A percentile compares a stretch with the other conserved stretches of the same genome.
These are phyloP conservation scores for Trebouxiophyceae sp. DNA, from an alignment of 163 green algal genomes.

Conservation along the genomic window DNA sequence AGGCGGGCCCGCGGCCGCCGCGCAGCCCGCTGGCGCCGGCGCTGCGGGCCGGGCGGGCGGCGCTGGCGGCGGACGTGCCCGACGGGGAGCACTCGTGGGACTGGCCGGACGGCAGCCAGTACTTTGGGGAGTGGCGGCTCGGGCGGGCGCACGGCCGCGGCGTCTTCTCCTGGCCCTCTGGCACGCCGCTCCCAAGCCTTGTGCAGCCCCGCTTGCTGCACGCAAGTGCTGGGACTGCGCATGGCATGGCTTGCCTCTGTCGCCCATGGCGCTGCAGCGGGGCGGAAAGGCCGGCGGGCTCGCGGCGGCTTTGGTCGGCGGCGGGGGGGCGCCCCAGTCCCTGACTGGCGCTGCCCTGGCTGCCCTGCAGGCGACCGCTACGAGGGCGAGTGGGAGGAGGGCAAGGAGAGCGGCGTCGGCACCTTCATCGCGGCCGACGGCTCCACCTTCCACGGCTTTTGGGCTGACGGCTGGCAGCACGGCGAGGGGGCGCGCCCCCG, in stretches of 20 bases:
- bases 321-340: background rate
- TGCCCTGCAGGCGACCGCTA: slow-evolving; percentile 67
- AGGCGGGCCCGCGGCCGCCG: no score
- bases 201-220: background rate
- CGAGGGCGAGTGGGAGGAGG: slow-evolving; percentile 87
- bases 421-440: slow-evolving; percentile 71
- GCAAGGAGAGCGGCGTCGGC: slow-evolving; percentile 71
- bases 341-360: background rate
- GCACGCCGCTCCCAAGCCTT: slow-evolving; percentile 4
- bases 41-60: background rate
- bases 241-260: background rate
- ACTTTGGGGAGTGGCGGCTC: slow-evolving; percentile 83
- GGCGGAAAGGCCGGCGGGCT: background rate
- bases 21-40: no score
- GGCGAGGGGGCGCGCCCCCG: slow-evolving; percentile 56
- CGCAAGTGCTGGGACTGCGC: background rate
- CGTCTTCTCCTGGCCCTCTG: slow-evolving; percentile 77
- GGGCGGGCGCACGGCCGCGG: slow-evolving; percentile 79
- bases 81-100: slow-evolving; percentile 41
- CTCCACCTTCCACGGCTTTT: slow-evolving; percentile 73
- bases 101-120: slow-evolving; percentile 80
- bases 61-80: background rate
- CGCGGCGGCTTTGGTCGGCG: background rate
- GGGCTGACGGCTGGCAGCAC: slow-evolving; percentile 71
- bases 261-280: background rate